Conservation (phyloP, 2,329 filamentous ascomycete species). For the Nannizzia gypsea region DNA sequence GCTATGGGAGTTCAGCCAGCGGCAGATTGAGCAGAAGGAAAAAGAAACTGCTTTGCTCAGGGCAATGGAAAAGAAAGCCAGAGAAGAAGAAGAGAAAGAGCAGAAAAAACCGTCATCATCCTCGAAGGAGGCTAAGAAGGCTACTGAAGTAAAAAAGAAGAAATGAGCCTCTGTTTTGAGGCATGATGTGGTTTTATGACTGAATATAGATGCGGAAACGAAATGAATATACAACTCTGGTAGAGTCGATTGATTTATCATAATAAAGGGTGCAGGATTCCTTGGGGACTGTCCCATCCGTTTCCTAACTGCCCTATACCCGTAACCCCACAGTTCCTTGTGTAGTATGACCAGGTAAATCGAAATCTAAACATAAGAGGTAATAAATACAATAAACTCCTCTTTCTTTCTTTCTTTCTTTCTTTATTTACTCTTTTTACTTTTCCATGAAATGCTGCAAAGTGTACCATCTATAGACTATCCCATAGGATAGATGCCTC, state of each 20-base stretch:
- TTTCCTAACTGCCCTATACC: neutral
- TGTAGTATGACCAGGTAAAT: neutral
- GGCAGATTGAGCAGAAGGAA: conserved; percentile 68
- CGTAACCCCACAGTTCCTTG: neutral
- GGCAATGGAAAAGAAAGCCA: conserved; percentile 45
- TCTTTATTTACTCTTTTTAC: too few species aligned
- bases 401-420: too few species aligned
- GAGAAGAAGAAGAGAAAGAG: conserved; percentile 17
- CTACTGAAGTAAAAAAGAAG: conserved; percentile 1
- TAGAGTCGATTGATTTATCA: neutral
- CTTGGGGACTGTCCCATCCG: neutral
- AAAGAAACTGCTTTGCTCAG: conserved; percentile 60
- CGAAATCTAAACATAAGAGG: neutral
- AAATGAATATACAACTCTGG: neutral
- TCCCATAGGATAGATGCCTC: neutral
- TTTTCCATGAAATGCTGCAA: neutral
- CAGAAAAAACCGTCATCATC: conserved; percentile 16
- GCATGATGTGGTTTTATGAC: neutral
- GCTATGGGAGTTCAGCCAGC: conserved; percentile 82
- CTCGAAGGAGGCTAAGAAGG: neutral
- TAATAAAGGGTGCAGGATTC: neutral
- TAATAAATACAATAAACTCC: neutral
- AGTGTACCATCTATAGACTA: too few species aligned
- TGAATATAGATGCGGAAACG: neutral
- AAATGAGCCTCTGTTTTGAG: neutral